Conservation (phyloP, 1,139 yeast species). For the Taphrina flavorubra region DNA sequence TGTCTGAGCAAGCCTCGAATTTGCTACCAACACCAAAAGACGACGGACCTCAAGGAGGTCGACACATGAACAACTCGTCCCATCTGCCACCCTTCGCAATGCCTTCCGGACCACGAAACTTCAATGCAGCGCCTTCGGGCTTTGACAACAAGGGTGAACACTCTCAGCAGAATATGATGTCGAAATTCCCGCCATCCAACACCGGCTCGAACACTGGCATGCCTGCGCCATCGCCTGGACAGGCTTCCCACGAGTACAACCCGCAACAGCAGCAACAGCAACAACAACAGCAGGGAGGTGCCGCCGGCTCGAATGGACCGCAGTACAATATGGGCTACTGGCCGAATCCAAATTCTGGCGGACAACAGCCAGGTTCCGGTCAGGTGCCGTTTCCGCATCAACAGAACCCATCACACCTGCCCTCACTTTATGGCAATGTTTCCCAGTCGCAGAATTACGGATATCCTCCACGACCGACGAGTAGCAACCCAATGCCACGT, state of each 20-base stretch:
- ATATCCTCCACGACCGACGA: conserved; percentile 25
- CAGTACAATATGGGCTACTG: conserved; percentile 29
- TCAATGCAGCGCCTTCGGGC: conserved; percentile 13
- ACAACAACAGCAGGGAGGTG: conserved; percentile 17
- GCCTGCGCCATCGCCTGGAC: conserved; percentile 18
- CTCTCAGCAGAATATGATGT: conserved; percentile 30
- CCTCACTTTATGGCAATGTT: conserved; percentile 22
- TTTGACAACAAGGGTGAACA: conserved; percentile 25
- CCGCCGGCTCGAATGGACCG: conserved; percentile 7
- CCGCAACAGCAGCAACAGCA: conserved; percentile 23
- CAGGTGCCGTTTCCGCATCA: conserved; percentile 30
- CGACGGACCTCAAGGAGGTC: conserved; percentile 21
- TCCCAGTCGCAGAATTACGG: conserved; percentile 7
- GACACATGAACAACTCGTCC: conserved; percentile 28
- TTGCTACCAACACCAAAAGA: conserved; percentile 25
- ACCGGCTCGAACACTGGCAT: conserved; percentile 10
- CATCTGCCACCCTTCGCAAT: conserved; percentile 36
- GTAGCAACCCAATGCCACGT: conserved; percentile 28
- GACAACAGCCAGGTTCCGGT: conserved; percentile 7
- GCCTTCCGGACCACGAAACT: conserved; percentile 29
- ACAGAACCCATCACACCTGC: conserved; percentile 27
- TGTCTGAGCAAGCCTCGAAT: conserved; percentile 25
- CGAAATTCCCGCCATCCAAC: conserved; percentile 27
- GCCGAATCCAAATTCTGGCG: conserved; percentile 20
- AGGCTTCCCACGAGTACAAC: conserved; percentile 20